Percentiles rank a stretch among this genome's conserved stretches.
phyloP scores from a whole-genome alignment of 768 basidiomycete species.

The Favolaschia claudopus region DNA sequence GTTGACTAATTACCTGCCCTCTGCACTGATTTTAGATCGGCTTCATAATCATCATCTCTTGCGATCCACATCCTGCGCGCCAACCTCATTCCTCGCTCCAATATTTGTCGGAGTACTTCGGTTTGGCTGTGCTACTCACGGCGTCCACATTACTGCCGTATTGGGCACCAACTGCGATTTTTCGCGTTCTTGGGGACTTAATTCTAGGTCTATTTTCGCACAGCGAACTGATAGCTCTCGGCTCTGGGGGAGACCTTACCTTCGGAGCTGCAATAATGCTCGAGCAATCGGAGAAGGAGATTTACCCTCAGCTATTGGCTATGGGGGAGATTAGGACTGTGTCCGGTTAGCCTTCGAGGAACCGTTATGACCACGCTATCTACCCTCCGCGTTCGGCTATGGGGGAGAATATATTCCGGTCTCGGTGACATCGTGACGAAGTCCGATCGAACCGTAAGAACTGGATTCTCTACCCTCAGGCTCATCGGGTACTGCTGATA shows the following conservation, averaged over 20 bases:
- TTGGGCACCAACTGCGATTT: neutral
- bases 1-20: neutral
- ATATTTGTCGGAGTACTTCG: too few relatives aligned
- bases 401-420: slow-evolving; percentile 2
- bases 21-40: slow-evolving; percentile 6
- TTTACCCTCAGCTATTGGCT: too few relatives aligned
- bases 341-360: too few relatives aligned
- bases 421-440: too few relatives aligned
- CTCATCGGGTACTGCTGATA: neutral
- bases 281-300: too few relatives aligned
- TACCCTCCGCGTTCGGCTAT: slow-evolving; percentile 5
- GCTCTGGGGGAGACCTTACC: neutral
- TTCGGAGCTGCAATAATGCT: neutral
- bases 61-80: neutral
- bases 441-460: neutral
- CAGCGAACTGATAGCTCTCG: neutral
- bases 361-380: neutral
- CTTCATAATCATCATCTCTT: neutral
- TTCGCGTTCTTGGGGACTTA: neutral
- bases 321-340: too few relatives aligned
- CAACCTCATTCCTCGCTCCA: neutral
- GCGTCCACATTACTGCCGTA: neutral
- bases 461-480: neutral
- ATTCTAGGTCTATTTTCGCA: neutral
- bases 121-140: neutral